Percentiles rank a stretch among this genome's conserved stretches.
Conservation (phyloP, 257 asterid species). For the Lycium ferocissimum region DNA sequence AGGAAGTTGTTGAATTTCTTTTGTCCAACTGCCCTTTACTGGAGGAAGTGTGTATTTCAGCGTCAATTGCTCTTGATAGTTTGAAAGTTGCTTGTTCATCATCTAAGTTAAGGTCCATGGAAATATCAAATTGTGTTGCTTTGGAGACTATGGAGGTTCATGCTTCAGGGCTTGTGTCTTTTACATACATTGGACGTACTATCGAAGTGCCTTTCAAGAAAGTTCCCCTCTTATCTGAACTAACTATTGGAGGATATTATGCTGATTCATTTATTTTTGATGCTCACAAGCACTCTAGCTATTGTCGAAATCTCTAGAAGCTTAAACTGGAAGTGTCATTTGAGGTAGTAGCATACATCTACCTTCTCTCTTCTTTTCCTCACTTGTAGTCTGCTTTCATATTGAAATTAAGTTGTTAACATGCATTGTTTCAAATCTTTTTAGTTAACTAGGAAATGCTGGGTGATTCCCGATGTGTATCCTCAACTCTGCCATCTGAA, state of each 20-base stretch:
- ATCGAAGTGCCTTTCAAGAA: not conserved
- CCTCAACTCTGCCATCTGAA: not conserved
- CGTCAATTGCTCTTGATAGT: not conserved
- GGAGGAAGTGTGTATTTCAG: not conserved
- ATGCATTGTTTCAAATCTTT: too few species aligned
- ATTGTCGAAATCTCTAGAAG: not conserved
- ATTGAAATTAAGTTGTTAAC: not conserved
- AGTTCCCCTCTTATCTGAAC: not conserved
- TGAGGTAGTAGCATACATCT: not conserved
- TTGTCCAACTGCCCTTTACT: not conserved
- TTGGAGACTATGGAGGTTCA: not conserved
- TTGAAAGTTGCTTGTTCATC: not conserved
- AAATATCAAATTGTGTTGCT: not conserved
- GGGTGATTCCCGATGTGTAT: not conserved
- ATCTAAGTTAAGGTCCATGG: not conserved
- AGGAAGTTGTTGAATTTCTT: not conserved
- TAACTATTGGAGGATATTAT: not conserved
- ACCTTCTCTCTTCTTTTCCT: not conserved
- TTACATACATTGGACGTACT: not conserved
- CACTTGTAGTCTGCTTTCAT: not conserved
- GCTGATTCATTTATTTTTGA: not conserved
- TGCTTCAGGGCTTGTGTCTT: not conserved
- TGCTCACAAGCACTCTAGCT: not conserved
- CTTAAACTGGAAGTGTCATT: not conserved
- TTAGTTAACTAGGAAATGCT: not conserved